phyloP scores from a whole-genome alignment of 2,329 filamentous ascomycete species.

The Ophiostoma ips region DNA sequence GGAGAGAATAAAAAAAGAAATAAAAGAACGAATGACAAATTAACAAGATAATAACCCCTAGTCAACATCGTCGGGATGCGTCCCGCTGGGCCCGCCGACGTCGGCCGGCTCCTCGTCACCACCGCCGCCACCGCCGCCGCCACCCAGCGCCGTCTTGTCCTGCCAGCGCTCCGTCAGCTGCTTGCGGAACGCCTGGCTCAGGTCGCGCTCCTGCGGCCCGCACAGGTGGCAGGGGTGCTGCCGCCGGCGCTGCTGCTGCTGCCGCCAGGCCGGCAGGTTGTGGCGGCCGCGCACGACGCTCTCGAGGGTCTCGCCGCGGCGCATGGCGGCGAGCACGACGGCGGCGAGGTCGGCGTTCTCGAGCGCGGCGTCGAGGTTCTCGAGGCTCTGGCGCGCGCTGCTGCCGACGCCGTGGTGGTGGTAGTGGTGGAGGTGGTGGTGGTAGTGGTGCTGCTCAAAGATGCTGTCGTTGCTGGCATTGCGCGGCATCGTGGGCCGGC shows the following conservation, averaged over 20 bases:
- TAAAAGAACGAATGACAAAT: background rate
- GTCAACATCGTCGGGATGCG: background rate
- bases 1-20: background rate
- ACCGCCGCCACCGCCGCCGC: too few relatives aligned
- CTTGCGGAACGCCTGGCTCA: background rate
- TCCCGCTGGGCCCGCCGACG: background rate
- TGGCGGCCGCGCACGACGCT: slow-evolving; percentile 18
- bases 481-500: background rate
- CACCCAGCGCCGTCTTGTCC: background rate
- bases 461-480: slow-evolving; percentile 4
- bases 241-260: background rate
- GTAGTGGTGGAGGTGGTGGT: background rate
- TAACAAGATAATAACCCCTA: background rate
- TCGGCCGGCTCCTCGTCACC: background rate
- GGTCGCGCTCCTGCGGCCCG: background rate
- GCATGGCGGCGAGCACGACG: slow-evolving; percentile 30
- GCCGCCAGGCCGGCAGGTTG: slow-evolving; percentile 4
- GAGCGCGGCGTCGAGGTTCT: slow-evolving; percentile 31
- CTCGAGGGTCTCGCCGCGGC: slow-evolving; percentile 28
- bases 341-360: slow-evolving; percentile 35
- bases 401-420: slow-evolving; percentile 18
- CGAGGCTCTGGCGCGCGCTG: slow-evolving; percentile 18
- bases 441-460: slow-evolving; percentile 1
- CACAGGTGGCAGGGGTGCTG: background rate
- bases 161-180: background rate